phyloP scores from a whole-genome alignment of 75 land plant genomes.

The Sequoiadendron giganteum region DNA sequence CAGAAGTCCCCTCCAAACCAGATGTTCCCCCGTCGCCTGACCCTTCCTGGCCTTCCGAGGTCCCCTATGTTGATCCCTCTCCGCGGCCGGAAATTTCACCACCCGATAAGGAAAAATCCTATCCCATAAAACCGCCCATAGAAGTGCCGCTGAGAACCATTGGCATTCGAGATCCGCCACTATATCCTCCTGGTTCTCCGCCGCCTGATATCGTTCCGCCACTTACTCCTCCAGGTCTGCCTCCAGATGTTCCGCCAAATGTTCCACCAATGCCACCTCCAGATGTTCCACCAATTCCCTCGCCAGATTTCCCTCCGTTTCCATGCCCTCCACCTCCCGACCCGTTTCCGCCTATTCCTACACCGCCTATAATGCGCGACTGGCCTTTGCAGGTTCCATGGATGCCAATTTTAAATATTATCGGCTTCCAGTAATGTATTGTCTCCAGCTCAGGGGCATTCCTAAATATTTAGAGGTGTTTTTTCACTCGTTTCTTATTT shows the following conservation, averaged over 20 bases:
- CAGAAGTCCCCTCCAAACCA: not conserved
- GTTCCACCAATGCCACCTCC: not conserved
- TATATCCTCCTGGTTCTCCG: not conserved
- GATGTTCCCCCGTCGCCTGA: not conserved
- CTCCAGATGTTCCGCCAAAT: not conserved
- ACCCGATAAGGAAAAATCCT: not conserved
- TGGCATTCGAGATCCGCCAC: not conserved
- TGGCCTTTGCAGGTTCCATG: not conserved
- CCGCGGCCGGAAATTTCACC: not conserved
- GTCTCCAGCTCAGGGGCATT: not conserved
- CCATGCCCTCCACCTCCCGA: not conserved
- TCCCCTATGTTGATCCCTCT: not conserved
- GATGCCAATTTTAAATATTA: not conserved
- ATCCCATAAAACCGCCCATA: not conserved
- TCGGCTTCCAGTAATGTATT: not conserved
- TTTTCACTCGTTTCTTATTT: not conserved
- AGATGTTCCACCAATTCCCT: not conserved
- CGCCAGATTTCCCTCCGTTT: not conserved
- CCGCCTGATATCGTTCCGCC: conserved; percentile 5
- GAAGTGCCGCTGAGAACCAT: not conserved
- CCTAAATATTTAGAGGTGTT: not conserved
- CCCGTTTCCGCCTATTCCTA: not conserved
- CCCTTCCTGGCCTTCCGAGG: not conserved
- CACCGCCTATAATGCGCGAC: not conserved
- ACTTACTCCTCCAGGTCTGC: not conserved